Percentiles rank a stretch among this genome's conserved stretches.
Evolutionary conservation across 106 monocot species (phyloP).

Genomic region (Apostasia shenzhenica): DNA sequence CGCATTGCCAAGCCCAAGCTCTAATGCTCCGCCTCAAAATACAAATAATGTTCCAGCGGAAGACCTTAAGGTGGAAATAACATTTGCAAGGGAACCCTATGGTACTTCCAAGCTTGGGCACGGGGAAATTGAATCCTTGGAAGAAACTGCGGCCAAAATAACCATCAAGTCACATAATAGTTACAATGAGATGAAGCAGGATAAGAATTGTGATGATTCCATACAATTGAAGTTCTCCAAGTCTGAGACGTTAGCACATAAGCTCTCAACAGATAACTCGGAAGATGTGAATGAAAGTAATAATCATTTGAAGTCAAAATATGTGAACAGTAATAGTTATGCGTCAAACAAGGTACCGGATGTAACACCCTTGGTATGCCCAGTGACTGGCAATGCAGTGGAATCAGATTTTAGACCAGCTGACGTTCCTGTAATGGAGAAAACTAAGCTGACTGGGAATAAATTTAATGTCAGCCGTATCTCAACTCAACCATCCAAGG

Average conservation of each 20-base stretch:
- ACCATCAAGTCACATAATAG: conserved; percentile 3
- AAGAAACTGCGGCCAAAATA: background rate
- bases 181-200: background rate
- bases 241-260: background rate
- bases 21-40: conserved; percentile 12
- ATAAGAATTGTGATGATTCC: conserved; percentile 4
- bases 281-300: conserved; percentile 6
- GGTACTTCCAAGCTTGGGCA: background rate
- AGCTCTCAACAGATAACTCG: background rate
- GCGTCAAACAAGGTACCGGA: background rate
- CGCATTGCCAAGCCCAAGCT: background rate
- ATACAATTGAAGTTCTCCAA: conserved; percentile 8
- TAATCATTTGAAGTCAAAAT: background rate
- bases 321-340: background rate
- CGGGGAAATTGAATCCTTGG: background rate
- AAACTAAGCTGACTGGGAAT: conserved; percentile 1
- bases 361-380: background rate
- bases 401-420: conserved; percentile 11
- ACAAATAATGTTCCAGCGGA: conserved; percentile 6
- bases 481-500: background rate
- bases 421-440: conserved; percentile 4
- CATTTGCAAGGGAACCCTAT: background rate
- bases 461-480: background rate
- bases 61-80: conserved; percentile 2
- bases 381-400: background rate